These are phyloP conservation scores for Primulina tabacum DNA, from an alignment of 257 asterid genomes.

Conservation along the genomic window DNA sequence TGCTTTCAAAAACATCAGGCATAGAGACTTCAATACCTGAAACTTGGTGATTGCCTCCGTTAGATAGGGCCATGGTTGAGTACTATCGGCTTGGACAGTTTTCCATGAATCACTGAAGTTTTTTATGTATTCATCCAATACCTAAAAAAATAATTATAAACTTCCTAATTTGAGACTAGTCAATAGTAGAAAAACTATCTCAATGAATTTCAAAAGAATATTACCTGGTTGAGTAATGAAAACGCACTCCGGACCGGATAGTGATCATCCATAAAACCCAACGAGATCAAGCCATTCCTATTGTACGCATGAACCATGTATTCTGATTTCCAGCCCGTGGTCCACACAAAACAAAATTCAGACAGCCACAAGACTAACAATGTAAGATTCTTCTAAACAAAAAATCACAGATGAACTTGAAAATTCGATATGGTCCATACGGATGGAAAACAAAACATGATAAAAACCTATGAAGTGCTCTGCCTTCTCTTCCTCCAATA, in stretches of 20 bases:
- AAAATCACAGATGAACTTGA: neutral
- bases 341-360: neutral
- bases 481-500: neutral
- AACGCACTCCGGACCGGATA: conserved; percentile 58
- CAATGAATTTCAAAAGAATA: neutral
- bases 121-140: conserved; percentile 78
- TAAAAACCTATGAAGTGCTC: neutral
- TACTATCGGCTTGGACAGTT: conserved; percentile 55
- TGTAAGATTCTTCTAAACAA: neutral
- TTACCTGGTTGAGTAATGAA: conserved; percentile 50
- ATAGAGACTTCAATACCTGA: conserved; percentile 37
- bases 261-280: conserved; percentile 57
- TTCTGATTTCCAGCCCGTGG: conserved; percentile 24
- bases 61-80: conserved; percentile 53
- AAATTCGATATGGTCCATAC: neutral
- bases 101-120: conserved; percentile 89
- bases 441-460: neutral
- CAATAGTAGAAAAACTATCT: neutral
- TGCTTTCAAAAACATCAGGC: neutral
- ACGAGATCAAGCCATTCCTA: conserved; percentile 45
- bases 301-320: conserved; percentile 55
- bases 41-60: conserved; percentile 17
- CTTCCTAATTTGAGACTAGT: neutral
- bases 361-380: neutral
- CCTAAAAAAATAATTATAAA: conserved; percentile 36